A percentile compares a stretch with the other conserved stretches of the same genome.
Evolutionary conservation across 495 filamentous ascomycete species (phyloP).

Genomic region (Hypoxylon rickii): DNA sequence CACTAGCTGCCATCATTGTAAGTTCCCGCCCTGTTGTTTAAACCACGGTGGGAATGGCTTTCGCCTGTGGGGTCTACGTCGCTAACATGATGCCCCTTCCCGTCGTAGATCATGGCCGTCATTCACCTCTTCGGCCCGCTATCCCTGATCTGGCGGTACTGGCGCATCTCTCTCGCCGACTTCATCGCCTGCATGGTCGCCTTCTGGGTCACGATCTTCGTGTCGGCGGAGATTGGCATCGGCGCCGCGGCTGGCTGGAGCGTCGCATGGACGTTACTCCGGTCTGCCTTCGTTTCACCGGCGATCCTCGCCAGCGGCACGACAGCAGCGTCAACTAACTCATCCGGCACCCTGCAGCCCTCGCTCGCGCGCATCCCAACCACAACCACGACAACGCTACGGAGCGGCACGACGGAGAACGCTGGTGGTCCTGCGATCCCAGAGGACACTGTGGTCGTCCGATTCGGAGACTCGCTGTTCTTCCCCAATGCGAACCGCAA

Average conservation of each 20-base stretch:
- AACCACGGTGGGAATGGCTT: no score
- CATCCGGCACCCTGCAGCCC: no score
- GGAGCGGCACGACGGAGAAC: constrained; percentile 23
- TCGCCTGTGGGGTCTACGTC: not conserved
- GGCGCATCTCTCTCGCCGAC: constrained; percentile 54
- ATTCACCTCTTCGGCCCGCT: constrained; percentile 49
- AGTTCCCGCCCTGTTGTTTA: constrained; percentile 8
- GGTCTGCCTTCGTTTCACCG: constrained; percentile 46
- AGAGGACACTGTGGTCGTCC: constrained; percentile 46
- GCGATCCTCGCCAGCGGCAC: constrained; percentile 26
- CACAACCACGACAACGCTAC: no score
- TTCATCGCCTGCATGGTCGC: constrained; percentile 55
- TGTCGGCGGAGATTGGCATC: constrained; percentile 53
- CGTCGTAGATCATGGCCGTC: constrained; percentile 47
- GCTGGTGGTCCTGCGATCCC: constrained; percentile 32
- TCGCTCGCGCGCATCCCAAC: not conserved
- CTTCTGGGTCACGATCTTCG: constrained; percentile 56
- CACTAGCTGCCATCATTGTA: constrained; percentile 51
- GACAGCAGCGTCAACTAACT: no score
- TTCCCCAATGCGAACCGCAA: constrained; percentile 55
- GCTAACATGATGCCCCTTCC: not conserved
- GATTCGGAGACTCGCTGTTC: constrained; percentile 50
- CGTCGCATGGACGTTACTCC: constrained; percentile 50
- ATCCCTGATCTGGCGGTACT: constrained; percentile 51
- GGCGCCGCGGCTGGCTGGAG: constrained; percentile 52